Evolutionary conservation across 495 filamentous ascomycete species (phyloP).

Genomic region (Barbatosphaeria neglecta): DNA sequence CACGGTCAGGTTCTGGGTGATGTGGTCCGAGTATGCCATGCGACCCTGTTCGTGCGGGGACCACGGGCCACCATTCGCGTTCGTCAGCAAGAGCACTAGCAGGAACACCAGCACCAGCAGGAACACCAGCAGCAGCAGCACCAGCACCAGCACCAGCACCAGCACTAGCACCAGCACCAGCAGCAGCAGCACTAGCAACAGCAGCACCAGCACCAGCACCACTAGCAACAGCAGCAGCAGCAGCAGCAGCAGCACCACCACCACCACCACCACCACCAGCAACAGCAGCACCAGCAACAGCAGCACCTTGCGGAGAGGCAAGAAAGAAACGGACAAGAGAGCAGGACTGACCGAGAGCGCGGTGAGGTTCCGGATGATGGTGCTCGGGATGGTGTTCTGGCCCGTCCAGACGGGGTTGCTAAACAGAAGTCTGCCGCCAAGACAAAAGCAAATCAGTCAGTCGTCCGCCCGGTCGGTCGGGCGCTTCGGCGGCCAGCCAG

Average conservation of each 20-base stretch:
- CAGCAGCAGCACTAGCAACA: background rate
- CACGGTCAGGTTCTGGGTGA: slow-evolving; percentile 53
- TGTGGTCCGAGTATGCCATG: slow-evolving; percentile 51
- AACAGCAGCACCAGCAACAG: background rate
- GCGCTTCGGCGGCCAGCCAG: background rate
- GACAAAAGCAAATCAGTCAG: background rate
- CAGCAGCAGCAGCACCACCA: too few relatives aligned
- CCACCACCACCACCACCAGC: too few relatives aligned
- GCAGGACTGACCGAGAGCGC: slow-evolving; percentile 29
- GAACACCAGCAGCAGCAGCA: too few relatives aligned
- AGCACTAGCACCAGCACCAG: too few relatives aligned
- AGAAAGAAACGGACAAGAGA: background rate
- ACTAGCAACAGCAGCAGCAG: too few relatives aligned
- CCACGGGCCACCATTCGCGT: too few relatives aligned
- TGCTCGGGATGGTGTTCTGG: slow-evolving; percentile 28
- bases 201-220: too few relatives aligned
- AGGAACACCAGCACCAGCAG: too few relatives aligned
- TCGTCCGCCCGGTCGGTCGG: background rate
- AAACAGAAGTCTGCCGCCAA: slow-evolving; percentile 29
- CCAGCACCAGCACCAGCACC: too few relatives aligned
- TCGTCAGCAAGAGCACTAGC: too few relatives aligned
- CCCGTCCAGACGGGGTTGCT: slow-evolving; percentile 33
- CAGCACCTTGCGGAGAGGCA: background rate
- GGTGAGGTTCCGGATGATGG: slow-evolving; percentile 37
- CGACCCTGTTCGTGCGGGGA: slow-evolving; percentile 48